Percentiles rank a stretch among this genome's conserved stretches.
These are phyloP conservation scores for Pterocarpus santalinus DNA, from an alignment of 306 rosid species.

Conservation along the genomic window DNA sequence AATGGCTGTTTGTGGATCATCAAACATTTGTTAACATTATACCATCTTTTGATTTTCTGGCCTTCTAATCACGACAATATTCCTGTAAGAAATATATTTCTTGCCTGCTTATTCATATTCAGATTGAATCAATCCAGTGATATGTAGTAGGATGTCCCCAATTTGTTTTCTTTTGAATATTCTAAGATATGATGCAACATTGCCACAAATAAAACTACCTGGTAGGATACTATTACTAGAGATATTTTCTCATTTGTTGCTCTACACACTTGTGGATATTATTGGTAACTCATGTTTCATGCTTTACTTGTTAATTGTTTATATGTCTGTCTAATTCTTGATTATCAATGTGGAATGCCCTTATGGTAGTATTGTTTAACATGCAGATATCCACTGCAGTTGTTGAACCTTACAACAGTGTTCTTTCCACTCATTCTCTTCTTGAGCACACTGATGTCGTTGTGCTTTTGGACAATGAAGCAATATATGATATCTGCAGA, in stretches of 20 bases:
- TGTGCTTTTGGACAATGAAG: conserved; percentile 85
- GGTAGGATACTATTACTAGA: not conserved
- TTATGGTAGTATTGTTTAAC: conserved; percentile 21
- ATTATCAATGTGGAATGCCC: conserved; percentile 26
- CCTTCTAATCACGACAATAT: not conserved
- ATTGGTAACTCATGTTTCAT: not conserved
- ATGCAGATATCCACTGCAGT: conserved; percentile 86
- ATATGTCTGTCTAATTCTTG: not conserved
- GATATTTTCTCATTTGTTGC: conserved; percentile 25
- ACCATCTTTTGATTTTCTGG: not conserved
- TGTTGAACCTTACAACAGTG: conserved; percentile 89
- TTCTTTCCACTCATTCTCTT: conserved; percentile 82
- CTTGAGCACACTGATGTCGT: conserved; percentile 85
- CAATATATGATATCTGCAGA: conserved; percentile 83
- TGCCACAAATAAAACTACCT: not conserved
- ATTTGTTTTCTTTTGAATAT: not conserved
- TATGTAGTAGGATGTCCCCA: not conserved
- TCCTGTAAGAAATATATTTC: not conserved
- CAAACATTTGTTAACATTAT: not conserved
- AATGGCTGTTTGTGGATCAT: conserved; percentile 17
- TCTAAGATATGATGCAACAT: conserved; percentile 1
- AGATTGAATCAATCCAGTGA: not conserved
- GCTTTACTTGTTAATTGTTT: not conserved
- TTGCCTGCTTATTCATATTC: conserved; percentile 11
- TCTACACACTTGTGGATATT: not conserved